Conservation (phyloP, 1,284 basidiomycete species). For the Porodaedalea pini region DNA sequence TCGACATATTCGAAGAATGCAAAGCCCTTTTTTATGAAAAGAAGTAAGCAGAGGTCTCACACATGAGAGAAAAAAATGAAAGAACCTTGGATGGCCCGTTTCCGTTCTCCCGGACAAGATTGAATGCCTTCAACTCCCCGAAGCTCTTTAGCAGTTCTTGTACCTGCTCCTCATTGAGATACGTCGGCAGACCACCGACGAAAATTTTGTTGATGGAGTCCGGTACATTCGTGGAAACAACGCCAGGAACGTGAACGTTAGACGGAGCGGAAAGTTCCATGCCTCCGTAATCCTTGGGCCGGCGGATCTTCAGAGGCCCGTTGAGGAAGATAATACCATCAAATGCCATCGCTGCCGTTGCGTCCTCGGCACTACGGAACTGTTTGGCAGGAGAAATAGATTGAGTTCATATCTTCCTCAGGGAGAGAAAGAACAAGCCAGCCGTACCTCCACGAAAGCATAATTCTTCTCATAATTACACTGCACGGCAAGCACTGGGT, state of each 20-base stretch:
- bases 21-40: constrained; percentile 65
- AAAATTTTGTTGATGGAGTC: constrained; percentile 99
- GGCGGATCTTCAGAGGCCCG: constrained; percentile 88
- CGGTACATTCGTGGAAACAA: constrained; percentile 94
- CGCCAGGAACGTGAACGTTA: constrained; percentile 83
- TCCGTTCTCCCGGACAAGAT: constrained; percentile 92
- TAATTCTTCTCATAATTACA: constrained; percentile 98
- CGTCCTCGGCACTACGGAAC: constrained; percentile 97
- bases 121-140: constrained; percentile 96
- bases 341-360: constrained; percentile 93
- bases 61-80: background rate
- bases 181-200: constrained; percentile 92
- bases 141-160: constrained; percentile 97
- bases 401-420: background rate
- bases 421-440: constrained; percentile 5
- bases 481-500: constrained; percentile 88
- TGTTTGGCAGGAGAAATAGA: constrained; percentile 33
- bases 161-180: constrained; percentile 96
- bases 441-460: constrained; percentile 91
- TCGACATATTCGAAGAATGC: constrained; percentile 99
- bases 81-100: constrained; percentile 84
- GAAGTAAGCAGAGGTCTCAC: background rate
- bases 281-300: constrained; percentile 95
- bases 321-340: constrained; percentile 95
- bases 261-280: constrained; percentile 55